Evolutionary conservation across 1,284 basidiomycete species (phyloP).

Genomic region (Jaminaea rosea): DNA sequence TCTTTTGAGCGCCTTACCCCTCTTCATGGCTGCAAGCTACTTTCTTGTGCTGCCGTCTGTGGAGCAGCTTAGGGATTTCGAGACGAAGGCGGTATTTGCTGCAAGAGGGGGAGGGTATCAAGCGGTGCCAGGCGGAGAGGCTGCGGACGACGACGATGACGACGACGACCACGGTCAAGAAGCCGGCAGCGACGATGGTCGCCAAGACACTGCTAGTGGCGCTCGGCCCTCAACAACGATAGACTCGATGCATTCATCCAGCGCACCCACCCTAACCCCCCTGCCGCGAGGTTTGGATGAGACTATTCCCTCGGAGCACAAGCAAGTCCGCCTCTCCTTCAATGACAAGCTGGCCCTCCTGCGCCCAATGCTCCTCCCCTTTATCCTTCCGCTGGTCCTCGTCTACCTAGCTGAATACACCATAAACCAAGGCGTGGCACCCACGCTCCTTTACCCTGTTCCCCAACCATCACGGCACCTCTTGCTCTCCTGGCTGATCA

Average conservation of each 20-base stretch:
- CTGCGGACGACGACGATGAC: not conserved
- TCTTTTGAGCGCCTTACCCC: slow-evolving; percentile 27
- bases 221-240: not conserved
- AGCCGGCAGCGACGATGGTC: not conserved
- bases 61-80: slow-evolving; percentile 7
- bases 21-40: slow-evolving; percentile 33
- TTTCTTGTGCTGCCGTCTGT: slow-evolving; percentile 17
- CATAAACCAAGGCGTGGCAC: slow-evolving; percentile 53
- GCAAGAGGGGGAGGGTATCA: not conserved
- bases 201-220: not conserved
- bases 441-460: slow-evolving; percentile 80
- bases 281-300: not conserved
- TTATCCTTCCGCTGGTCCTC: slow-evolving; percentile 37
- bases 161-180: not conserved
- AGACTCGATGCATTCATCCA: too few species aligned
- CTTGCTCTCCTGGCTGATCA: slow-evolving; percentile 66
- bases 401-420: slow-evolving; percentile 46
- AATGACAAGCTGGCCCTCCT: slow-evolving; percentile 36
- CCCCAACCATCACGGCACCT: slow-evolving; percentile 58
- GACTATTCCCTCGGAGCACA: not conserved
- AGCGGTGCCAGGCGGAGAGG: slow-evolving; percentile 5
- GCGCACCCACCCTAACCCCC: not conserved
- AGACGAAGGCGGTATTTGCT: not conserved
- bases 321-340: slow-evolving; percentile 17
- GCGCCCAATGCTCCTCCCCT: slow-evolving; percentile 36